A percentile compares a stretch with the other conserved stretches of the same genome.
Conservation (phyloP, 1,139 yeast genomes). For the Candida sojae region DNA sequence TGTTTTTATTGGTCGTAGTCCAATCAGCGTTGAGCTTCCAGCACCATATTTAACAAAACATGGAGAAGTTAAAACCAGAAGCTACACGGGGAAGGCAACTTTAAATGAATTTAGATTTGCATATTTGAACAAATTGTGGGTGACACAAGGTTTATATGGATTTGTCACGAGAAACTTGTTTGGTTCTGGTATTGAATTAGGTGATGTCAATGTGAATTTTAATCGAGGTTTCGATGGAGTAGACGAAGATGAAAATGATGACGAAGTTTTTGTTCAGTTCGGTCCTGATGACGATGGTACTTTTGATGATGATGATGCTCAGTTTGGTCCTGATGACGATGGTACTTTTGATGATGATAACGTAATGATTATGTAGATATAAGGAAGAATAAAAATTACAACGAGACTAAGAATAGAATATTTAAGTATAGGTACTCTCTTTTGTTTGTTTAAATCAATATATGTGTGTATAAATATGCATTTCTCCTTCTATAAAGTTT, state of each 20-base stretch:
- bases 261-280: constrained; percentile 8
- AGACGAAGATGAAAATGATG: constrained; percentile 17
- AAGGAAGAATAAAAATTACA: background rate
- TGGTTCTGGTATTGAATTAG: constrained; percentile 20
- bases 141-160: constrained; percentile 51
- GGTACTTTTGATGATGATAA: constrained; percentile 2
- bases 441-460: too few species aligned
- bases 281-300: constrained; percentile 12
- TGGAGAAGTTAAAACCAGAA: constrained; percentile 66
- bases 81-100: constrained; percentile 54
- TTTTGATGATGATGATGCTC: background rate
- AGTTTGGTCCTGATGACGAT: too few species aligned
- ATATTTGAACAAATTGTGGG: constrained; percentile 59
- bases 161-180: constrained; percentile 36
- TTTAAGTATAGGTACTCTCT: too few species aligned
- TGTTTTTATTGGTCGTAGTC: constrained; percentile 32
- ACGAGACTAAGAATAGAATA: too few species aligned
- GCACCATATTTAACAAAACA: constrained; percentile 74
- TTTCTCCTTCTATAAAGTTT: constrained; percentile 55
- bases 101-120: constrained; percentile 54
- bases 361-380: background rate
- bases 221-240: constrained; percentile 20
- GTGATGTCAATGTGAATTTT: constrained; percentile 13
- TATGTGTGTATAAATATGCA: too few species aligned
- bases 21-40: constrained; percentile 34